Conservation (phyloP, 129 eudicot genomes). For the Flaveria bidentis region DNA sequence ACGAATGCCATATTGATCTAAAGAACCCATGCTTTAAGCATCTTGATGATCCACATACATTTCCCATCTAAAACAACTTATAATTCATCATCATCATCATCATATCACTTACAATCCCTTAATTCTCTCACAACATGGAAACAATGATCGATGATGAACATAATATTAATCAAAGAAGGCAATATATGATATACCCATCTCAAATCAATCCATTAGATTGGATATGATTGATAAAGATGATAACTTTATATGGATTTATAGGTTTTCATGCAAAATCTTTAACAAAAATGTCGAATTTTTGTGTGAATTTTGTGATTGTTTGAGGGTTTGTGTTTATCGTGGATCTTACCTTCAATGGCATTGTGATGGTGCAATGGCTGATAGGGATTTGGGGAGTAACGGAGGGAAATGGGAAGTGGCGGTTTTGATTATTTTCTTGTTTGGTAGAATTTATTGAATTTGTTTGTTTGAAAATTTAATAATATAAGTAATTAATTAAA, state of each 20-base stretch:
- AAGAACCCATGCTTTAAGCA: conserved; percentile 41
- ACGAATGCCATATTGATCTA: conserved; percentile 17
- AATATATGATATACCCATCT: neutral
- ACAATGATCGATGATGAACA: neutral
- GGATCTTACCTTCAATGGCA: neutral
- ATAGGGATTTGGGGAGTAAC: neutral
- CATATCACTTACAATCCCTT: neutral
- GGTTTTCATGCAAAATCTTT: neutral
- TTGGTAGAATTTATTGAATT: too few relatives aligned
- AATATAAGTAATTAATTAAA: too few relatives aligned
- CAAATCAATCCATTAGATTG: neutral
- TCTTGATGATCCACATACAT: conserved; percentile 34
- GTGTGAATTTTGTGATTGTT: neutral
- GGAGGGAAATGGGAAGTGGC: neutral
- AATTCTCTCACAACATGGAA: neutral
- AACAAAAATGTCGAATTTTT: neutral
- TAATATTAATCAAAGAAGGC: neutral
- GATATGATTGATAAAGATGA: neutral
- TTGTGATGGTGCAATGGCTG: neutral
- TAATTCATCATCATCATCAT: neutral
- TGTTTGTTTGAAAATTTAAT: too few relatives aligned
- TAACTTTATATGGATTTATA: neutral
- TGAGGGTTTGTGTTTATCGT: neutral
- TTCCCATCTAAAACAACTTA: conserved; percentile 31
- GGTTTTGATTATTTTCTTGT: neutral